Percentiles rank a stretch among this genome's conserved stretches.
Conservation (phyloP, 495 filamentous ascomycete species). For the Xylaria intraflava region DNA sequence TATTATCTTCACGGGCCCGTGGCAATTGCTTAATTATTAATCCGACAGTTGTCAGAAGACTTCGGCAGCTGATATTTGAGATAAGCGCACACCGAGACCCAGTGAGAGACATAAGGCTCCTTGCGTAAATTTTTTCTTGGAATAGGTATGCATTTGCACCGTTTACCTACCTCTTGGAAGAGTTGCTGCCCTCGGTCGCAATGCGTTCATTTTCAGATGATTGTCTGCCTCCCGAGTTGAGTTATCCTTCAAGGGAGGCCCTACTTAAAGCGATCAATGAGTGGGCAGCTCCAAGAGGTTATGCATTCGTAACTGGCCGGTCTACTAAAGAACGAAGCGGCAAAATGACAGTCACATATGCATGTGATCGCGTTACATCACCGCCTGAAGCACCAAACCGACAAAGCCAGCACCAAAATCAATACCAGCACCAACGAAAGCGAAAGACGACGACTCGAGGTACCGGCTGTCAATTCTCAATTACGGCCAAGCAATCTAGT, state of each 20-base stretch:
- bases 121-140: too few species aligned
- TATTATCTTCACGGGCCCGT: neutral
- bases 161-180: too few species aligned
- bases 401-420: too few species aligned
- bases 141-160: too few species aligned
- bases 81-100: neutral
- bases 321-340: neutral
- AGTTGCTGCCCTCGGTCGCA: too few species aligned
- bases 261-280: neutral
- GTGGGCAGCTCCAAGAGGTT: neutral
- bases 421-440: too few species aligned
- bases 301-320: neutral
- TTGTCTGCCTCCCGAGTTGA: neutral
- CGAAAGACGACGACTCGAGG: neutral
- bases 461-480: neutral
- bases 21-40: neutral
- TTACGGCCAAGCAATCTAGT: neutral
- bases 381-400: neutral
- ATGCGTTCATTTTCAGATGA: neutral
- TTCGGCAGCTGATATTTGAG: neutral
- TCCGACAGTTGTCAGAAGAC: neutral
- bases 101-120: neutral
- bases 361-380: neutral
- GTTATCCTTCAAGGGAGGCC: neutral
- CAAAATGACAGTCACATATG: neutral